Evolutionary conservation across 2,329 filamentous ascomycete species (phyloP).

Genomic region (Cytospora chrysosperma): DNA sequence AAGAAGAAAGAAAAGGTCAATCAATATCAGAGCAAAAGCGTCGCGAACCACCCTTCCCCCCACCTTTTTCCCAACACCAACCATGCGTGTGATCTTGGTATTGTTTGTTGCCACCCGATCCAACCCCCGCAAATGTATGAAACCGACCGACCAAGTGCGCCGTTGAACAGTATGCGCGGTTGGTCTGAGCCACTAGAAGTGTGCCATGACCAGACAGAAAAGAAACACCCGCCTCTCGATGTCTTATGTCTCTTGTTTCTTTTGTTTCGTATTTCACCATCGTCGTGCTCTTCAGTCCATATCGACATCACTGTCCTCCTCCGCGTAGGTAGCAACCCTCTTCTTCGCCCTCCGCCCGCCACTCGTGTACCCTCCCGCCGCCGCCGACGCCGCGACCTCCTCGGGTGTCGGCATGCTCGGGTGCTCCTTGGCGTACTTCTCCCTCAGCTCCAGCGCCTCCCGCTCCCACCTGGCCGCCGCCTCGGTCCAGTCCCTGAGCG

Average conservation of each 20-base stretch:
- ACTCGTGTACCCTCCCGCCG: not conserved
- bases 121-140: not conserved
- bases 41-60: not conserved
- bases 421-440: constrained; percentile 53
- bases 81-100: constrained; percentile 17
- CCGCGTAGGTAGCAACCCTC: constrained; percentile 39
- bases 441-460: constrained; percentile 56
- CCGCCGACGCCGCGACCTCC: constrained; percentile 27
- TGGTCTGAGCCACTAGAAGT: not conserved
- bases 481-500: constrained; percentile 58
- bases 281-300: constrained; percentile 26
- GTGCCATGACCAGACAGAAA: not conserved
- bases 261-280: not conserved
- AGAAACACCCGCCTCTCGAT: not conserved
- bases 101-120: not conserved
- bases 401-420: constrained; percentile 42
- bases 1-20: constrained; percentile 2
- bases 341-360: constrained; percentile 28
- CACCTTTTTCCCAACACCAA: constrained; percentile 14
- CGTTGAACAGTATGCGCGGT: not conserved
- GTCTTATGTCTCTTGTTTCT: not conserved
- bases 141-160: not conserved
- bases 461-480: constrained; percentile 71
- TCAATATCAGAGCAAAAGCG: constrained; percentile 6
- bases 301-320: constrained; percentile 37